A percentile compares a stretch with the other conserved stretches of the same genome.
Conservation (phyloP, 768 basidiomycete genomes). For the Leccinum olivaceopallidum region DNA sequence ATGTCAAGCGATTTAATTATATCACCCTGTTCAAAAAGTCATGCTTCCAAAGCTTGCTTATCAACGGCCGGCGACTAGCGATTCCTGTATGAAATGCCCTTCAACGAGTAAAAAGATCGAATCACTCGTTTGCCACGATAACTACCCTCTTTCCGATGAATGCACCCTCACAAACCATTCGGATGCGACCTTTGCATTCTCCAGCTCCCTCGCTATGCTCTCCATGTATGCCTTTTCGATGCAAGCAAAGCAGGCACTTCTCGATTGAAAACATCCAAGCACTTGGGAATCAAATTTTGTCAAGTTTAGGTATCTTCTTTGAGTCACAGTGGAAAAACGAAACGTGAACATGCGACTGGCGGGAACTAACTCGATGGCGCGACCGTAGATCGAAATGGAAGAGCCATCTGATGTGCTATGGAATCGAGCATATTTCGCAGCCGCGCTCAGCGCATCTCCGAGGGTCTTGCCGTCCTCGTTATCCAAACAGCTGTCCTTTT, state of each 20-base stretch:
- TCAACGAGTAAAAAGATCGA: background rate
- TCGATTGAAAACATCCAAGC: conserved; percentile 41
- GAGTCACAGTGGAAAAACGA: background rate
- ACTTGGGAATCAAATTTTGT: conserved; percentile 39
- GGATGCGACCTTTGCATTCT: background rate
- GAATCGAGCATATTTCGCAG: conserved; percentile 45
- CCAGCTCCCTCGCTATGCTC: conserved; percentile 43
- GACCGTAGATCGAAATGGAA: conserved; percentile 1
- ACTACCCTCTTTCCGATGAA: conserved; percentile 2
- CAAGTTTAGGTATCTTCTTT: background rate
- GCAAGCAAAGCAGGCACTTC: conserved; percentile 39
- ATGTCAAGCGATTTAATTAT: too few relatives aligned
- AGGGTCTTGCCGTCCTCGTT: conserved; percentile 58
- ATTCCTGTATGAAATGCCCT: background rate
- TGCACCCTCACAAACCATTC: background rate
- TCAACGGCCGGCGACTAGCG: too few relatives aligned
- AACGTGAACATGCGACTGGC: background rate
- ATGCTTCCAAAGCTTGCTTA: too few relatives aligned
- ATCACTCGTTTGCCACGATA: background rate
- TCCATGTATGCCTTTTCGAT: conserved; percentile 44
- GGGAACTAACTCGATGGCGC: background rate
- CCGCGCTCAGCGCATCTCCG: conserved; percentile 48
- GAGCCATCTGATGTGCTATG: conserved; percentile 28
- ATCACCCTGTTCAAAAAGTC: too few relatives aligned
- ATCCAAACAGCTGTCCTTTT: conserved; percentile 27